Percentiles rank a stretch among this genome's conserved stretches.
Conservation (phyloP, 2,329 filamentous ascomycete species). For the Dothideomycetes sp. region DNA sequence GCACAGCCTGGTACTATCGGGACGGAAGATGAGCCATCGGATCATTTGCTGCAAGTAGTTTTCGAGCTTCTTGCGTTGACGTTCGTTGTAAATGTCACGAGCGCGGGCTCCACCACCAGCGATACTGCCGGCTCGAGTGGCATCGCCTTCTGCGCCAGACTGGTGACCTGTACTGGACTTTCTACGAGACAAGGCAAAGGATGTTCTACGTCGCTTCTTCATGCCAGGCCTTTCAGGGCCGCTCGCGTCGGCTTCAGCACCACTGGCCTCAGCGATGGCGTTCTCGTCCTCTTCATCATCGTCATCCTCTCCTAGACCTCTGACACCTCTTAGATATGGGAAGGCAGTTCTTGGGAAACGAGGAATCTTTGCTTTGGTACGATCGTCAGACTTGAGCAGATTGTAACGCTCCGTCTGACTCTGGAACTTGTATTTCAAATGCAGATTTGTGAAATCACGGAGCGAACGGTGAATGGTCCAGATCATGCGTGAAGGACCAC, state of each 20-base stretch:
- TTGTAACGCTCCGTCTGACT: slow-evolving; percentile 76
- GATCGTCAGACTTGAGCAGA: slow-evolving; percentile 57
- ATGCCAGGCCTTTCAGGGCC: slow-evolving; percentile 52
- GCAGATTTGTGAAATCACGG: slow-evolving; percentile 82
- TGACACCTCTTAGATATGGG: slow-evolving; percentile 75
- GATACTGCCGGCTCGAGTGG: slow-evolving; percentile 30
- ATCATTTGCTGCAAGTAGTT: slow-evolving; percentile 90
- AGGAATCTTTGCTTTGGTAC: slow-evolving; percentile 64
- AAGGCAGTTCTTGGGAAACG: slow-evolving; percentile 84
- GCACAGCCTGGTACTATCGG: slow-evolving; percentile 90
- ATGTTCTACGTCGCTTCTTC: slow-evolving; percentile 42
- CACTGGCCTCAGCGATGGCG: slow-evolving; percentile 43
- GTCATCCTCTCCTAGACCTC: slow-evolving; percentile 46
- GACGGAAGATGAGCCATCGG: slow-evolving; percentile 89
- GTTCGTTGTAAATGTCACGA: slow-evolving; percentile 60
- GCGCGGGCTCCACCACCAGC: slow-evolving; percentile 27
- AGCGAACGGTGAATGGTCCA: slow-evolving; percentile 87
- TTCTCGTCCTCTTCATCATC: slow-evolving; percentile 65
- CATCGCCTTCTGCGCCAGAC: slow-evolving; percentile 5
- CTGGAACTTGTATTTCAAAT: slow-evolving; percentile 86
- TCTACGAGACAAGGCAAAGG: slow-evolving; percentile 49
- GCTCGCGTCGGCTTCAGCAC: slow-evolving; percentile 56
- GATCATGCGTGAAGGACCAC: slow-evolving; percentile 88
- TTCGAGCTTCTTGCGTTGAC: slow-evolving; percentile 76
- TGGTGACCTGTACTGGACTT: slow-evolving; percentile 43